Conservation (phyloP, 345 rosid species). For the Populus euphratica region DNA sequence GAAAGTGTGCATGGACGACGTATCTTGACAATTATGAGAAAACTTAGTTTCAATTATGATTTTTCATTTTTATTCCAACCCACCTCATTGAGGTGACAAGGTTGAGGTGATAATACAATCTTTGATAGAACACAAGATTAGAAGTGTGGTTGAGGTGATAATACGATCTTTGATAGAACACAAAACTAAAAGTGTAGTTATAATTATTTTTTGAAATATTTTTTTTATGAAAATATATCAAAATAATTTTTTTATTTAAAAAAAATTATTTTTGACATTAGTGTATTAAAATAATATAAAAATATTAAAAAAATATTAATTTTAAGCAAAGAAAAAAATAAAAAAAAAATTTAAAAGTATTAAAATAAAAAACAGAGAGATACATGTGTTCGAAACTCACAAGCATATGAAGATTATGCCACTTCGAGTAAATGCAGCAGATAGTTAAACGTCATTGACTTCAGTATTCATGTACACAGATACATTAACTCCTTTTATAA, state of each 20-base stretch:
- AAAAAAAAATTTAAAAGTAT: too few species aligned
- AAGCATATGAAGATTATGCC: background rate
- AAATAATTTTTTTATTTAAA: too few species aligned
- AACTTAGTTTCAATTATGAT: background rate
- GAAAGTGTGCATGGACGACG: background rate
- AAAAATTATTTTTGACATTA: too few species aligned
- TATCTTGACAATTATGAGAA: background rate
- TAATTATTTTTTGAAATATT: too few species aligned
- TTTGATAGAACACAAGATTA: background rate
- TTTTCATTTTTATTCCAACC: background rate
- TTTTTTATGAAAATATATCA: too few species aligned
- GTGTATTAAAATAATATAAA: too few species aligned
- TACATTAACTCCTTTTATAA: background rate
- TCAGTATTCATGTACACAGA: background rate
- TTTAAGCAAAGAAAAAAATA: too few species aligned
- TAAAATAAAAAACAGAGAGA: too few species aligned
- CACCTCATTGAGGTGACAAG: background rate
- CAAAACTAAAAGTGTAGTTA: too few species aligned
- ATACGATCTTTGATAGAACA: too few species aligned
- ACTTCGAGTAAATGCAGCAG: background rate
- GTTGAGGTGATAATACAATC: background rate
- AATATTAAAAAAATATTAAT: too few species aligned
- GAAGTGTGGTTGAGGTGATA: too few species aligned
- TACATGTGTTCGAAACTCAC: background rate
- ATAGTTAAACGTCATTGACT: background rate